These are phyloP conservation scores for Dioscorea dumetorum DNA, from an alignment of 106 monocot genomes.

Conservation along the genomic window DNA sequence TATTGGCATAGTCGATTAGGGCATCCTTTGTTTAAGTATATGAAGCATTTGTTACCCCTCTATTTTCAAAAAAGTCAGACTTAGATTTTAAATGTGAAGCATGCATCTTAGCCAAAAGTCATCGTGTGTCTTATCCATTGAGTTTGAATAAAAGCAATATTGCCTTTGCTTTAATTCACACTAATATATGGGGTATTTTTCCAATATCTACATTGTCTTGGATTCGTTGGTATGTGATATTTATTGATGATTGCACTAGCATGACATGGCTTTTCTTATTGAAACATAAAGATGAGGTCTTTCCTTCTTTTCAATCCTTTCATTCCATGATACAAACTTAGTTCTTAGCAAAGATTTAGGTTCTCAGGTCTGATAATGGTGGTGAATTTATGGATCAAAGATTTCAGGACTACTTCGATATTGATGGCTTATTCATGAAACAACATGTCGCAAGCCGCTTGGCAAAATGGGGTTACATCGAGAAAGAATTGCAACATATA, in stretches of 20 bases:
- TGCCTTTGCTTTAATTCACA: slow-evolving; percentile 4
- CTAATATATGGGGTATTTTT: slow-evolving; percentile 14
- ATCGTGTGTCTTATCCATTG: background rate
- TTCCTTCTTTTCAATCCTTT: slow-evolving; percentile 4
- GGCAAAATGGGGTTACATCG: too few species aligned
- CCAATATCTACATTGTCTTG: background rate
- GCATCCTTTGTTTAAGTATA: slow-evolving; percentile 1
- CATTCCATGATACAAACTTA: background rate
- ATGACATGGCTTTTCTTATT: slow-evolving; percentile 8
- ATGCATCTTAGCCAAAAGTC: slow-evolving; percentile 6
- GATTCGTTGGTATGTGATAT: slow-evolving; percentile 7
- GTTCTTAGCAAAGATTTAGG: slow-evolving; percentile 9
- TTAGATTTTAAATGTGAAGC: slow-evolving; percentile 1
- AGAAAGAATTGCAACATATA: too few species aligned
- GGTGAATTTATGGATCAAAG: slow-evolving; percentile 7
- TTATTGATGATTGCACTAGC: slow-evolving; percentile 14
- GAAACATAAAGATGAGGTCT: slow-evolving; percentile 3
- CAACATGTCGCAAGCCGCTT: too few species aligned
- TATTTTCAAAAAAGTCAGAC: background rate
- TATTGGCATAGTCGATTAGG: slow-evolving; percentile 12
- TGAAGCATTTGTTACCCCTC: background rate
- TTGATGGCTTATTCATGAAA: too few species aligned
- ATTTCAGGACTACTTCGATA: too few species aligned
- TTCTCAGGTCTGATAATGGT: slow-evolving; percentile 2
- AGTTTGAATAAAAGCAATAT: slow-evolving; percentile 1